A percentile compares a stretch with the other conserved stretches of the same genome.
Evolutionary conservation across 2,329 filamentous ascomycete species (phyloP).

Genomic region (Diplocarpon rosae): DNA sequence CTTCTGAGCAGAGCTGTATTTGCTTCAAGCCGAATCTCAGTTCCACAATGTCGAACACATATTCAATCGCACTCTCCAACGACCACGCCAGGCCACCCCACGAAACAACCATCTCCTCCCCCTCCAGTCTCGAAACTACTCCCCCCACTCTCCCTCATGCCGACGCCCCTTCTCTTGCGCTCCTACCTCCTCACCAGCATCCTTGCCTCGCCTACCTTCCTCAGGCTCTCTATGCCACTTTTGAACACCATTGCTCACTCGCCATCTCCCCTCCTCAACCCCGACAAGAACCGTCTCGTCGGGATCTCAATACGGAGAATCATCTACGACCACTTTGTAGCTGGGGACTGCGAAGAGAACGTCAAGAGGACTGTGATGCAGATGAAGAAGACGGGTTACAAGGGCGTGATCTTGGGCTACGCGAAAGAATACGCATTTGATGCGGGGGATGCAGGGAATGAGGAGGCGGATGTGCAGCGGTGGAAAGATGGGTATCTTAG

Average conservation of each 20-base stretch:
- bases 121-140: background rate
- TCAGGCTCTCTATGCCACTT: conserved; percentile 3
- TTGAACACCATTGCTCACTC: conserved; percentile 1
- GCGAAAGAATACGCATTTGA: conserved; percentile 52
- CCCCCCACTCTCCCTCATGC: conserved; percentile 4
- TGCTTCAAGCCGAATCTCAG: background rate
- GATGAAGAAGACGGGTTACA: conserved; percentile 64
- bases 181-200: conserved; percentile 2
- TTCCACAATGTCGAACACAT: background rate
- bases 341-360: conserved; percentile 59
- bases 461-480: conserved; percentile 3
- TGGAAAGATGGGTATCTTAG: conserved; percentile 43
- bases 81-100: background rate
- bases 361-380: conserved; percentile 50
- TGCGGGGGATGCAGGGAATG: conserved; percentile 1
- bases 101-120: background rate
- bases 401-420: conserved; percentile 73
- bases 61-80: background rate
- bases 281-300: conserved; percentile 63
- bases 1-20: background rate
- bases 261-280: conserved; percentile 22
- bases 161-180: conserved; percentile 1
- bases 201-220: conserved; percentile 4
- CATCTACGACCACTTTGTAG: conserved; percentile 83
- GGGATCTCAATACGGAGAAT: conserved; percentile 61